These are phyloP conservation scores for Sclerotinia trifoliorum DNA, from an alignment of 2,329 filamentous ascomycete genomes.

Conservation along the genomic window DNA sequence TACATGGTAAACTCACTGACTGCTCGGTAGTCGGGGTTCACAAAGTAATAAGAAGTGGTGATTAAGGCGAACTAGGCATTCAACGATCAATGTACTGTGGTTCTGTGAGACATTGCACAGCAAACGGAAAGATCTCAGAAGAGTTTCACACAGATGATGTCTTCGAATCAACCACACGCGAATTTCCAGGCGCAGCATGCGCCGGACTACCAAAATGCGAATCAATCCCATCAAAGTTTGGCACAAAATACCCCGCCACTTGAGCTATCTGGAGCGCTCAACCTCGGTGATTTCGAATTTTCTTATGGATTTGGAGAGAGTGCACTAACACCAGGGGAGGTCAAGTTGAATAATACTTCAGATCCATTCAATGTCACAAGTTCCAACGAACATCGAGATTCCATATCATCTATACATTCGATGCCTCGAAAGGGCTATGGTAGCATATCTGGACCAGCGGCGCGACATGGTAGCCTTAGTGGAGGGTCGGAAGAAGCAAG, in stretches of 20 bases:
- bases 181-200: conserved; percentile 18
- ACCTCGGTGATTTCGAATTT: conserved; percentile 56
- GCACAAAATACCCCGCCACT: conserved; percentile 30
- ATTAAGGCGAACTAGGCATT: neutral
- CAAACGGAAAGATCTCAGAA: neutral
- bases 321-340: conserved; percentile 40
- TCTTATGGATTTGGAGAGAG: conserved; percentile 48
- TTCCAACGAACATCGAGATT: conserved; percentile 31
- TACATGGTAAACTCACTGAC: neutral
- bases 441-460: conserved; percentile 25
- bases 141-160: conserved; percentile 3
- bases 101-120: conserved; percentile 5
- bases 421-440: conserved; percentile 32
- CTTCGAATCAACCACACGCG: conserved; percentile 1
- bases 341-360: conserved; percentile 30
- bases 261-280: conserved; percentile 29
- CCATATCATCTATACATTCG: conserved; percentile 31
- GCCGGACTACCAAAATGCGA: conserved; percentile 9
- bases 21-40: neutral
- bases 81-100: conserved; percentile 7
- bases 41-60: neutral
- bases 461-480: conserved; percentile 34
- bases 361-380: conserved; percentile 33
- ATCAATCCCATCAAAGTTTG: neutral
- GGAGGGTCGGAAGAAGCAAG: conserved; percentile 40